Conservation (phyloP, 148 eudicot genomes). For the Camellia japonica region DNA sequence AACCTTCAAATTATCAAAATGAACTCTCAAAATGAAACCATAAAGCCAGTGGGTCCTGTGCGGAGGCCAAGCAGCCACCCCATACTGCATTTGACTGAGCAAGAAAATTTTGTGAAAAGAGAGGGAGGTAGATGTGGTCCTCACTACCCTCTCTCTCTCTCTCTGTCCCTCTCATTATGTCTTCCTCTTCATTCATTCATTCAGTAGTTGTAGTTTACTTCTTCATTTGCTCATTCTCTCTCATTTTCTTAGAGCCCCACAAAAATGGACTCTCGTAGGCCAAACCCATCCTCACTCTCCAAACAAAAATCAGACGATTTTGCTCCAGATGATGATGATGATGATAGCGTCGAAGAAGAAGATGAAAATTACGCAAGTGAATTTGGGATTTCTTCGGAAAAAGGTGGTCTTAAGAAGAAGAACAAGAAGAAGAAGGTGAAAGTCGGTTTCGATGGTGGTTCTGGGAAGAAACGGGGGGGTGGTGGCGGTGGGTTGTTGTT, state of each 20-base stretch:
- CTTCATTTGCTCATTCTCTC: background rate
- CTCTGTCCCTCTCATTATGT: background rate
- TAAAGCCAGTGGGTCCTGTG: too few relatives aligned
- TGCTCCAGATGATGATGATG: background rate
- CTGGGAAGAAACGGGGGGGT: background rate
- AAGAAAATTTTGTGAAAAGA: background rate
- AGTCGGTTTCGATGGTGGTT: background rate
- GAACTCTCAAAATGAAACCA: too few relatives aligned
- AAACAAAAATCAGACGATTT: background rate
- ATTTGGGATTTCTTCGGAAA: background rate
- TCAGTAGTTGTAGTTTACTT: background rate
- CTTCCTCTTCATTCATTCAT: background rate
- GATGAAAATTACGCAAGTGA: background rate
- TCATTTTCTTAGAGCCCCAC: background rate
- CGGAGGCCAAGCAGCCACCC: too few relatives aligned
- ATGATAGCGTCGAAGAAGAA: conserved; percentile 8
- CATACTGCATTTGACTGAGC: too few relatives aligned
- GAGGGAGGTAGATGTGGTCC: conserved; percentile 1
- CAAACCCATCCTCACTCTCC: background rate
- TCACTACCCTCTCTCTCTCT: background rate
- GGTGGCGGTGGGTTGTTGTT: background rate
- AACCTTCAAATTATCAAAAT: too few relatives aligned
- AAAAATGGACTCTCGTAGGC: background rate
- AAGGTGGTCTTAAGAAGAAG: conserved; percentile 1
- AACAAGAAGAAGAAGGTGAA: background rate